phyloP scores from a whole-genome alignment of 306 rosid species.

The Sechiopsis laciniata region DNA sequence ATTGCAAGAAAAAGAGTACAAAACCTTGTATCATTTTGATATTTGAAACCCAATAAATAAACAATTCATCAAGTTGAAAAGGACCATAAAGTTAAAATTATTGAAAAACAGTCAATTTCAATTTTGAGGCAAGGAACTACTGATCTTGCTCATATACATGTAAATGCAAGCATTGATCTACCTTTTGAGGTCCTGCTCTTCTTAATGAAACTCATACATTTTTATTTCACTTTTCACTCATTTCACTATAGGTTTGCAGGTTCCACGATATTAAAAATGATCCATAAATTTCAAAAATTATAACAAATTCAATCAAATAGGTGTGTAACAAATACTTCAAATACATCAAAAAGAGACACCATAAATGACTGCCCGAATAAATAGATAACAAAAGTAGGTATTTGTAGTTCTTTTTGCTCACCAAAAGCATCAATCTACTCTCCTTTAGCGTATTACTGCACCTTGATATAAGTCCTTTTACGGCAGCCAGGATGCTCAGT shows the following conservation, averaged over 20 bases:
- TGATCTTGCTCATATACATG: not conserved
- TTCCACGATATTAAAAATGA: not conserved
- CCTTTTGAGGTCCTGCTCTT: slow-evolving; percentile 1
- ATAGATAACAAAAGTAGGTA: slow-evolving; percentile 11
- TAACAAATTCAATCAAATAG: slow-evolving; percentile 9
- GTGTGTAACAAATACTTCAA: slow-evolving; percentile 1
- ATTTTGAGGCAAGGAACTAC: not conserved
- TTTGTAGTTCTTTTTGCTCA: slow-evolving; percentile 39
- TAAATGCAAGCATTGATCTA: not conserved
- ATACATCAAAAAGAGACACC: not conserved
- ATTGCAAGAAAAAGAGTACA: not conserved
- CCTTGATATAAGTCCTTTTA: slow-evolving; percentile 55
- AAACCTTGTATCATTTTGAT: not conserved
- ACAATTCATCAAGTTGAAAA: not conserved
- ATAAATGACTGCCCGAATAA: slow-evolving; percentile 23
- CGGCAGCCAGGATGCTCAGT: slow-evolving; percentile 71
- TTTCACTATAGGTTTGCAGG: not conserved
- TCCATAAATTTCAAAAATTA: not conserved
- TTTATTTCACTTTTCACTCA: not conserved
- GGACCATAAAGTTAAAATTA: not conserved
- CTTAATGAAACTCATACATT: not conserved
- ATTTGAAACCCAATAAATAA: not conserved
- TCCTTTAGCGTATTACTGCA: slow-evolving; percentile 54
- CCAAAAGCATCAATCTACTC: slow-evolving; percentile 88
- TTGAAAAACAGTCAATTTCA: not conserved